A percentile compares a stretch with the other conserved stretches of the same genome.
These are phyloP conservation scores for Candida morakotiae DNA, from an alignment of 805 yeast species.

Conservation along the genomic window DNA sequence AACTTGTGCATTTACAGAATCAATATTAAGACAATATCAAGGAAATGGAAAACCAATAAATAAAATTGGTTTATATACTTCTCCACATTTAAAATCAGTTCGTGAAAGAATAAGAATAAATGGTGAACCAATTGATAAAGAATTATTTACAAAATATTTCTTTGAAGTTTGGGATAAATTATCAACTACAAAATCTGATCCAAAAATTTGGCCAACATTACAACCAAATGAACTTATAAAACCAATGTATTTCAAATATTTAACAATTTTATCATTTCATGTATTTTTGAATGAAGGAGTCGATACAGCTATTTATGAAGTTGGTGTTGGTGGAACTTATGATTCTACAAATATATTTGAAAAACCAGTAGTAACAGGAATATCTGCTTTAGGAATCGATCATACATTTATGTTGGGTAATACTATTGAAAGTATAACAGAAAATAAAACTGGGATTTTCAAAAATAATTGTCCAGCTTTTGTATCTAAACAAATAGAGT, in stretches of 20 bases:
- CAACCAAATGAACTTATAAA: constrained; percentile 68
- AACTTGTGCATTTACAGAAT: constrained; percentile 89
- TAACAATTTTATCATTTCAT: constrained; percentile 88
- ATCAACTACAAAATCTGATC: constrained; percentile 53
- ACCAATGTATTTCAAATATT: constrained; percentile 90
- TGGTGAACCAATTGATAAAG: constrained; percentile 81
- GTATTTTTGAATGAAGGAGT: constrained; percentile 84
- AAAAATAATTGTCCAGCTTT: constrained; percentile 66
- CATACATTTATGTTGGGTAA: constrained; percentile 84
- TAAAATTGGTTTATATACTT: constrained; percentile 89
- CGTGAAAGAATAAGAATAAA: constrained; percentile 87
- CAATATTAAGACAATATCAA: constrained; percentile 65
- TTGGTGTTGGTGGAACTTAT: constrained; percentile 96
- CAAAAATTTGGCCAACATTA: constrained; percentile 52
- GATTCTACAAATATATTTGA: constrained; percentile 92
- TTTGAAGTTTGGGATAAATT: constrained; percentile 91
- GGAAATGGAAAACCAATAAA: constrained; percentile 24
- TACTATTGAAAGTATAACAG: constrained; percentile 84
- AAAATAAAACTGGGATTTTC: constrained; percentile 95
- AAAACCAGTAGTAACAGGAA: constrained; percentile 80
- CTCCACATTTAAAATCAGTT: constrained; percentile 92
- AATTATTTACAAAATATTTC: constrained; percentile 79
- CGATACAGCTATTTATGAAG: constrained; percentile 94
- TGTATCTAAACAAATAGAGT: constrained; percentile 52
- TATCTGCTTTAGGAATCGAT: constrained; percentile 85